These are phyloP conservation scores for Amoeboradix gromovi DNA, from an alignment of 371 early-diverging fungal genomes.

Conservation along the genomic window DNA sequence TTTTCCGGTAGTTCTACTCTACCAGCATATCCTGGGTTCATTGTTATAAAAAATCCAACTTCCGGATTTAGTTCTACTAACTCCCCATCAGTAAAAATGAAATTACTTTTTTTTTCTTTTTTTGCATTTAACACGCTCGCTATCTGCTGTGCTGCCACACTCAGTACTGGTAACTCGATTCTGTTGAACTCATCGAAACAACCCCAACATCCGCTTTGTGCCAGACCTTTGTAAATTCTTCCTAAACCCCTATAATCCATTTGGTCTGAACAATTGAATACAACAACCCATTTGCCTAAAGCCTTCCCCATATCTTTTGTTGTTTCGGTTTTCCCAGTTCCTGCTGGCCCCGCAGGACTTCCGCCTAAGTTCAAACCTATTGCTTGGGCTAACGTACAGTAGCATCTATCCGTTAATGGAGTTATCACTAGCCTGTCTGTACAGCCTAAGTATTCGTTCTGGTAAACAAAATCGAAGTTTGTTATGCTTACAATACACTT, in stretches of 20 bases:
- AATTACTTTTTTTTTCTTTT: slow-evolving; percentile 21
- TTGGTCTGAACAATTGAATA: slow-evolving; percentile 33
- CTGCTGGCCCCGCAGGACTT: slow-evolving; percentile 18
- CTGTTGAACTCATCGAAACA: slow-evolving; percentile 42
- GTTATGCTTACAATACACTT: slow-evolving; percentile 32
- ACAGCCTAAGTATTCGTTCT: slow-evolving; percentile 28
- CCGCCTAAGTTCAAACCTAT: slow-evolving; percentile 34
- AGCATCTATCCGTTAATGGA: slow-evolving; percentile 25
- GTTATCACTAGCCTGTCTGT: slow-evolving; percentile 32
- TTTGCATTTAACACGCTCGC: slow-evolving; percentile 24
- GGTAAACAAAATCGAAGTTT: slow-evolving; percentile 29
- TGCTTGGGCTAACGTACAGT: slow-evolving; percentile 29
- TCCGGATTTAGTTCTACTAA: slow-evolving; percentile 30
- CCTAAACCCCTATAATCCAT: slow-evolving; percentile 31
- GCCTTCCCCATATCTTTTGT: slow-evolving; percentile 31
- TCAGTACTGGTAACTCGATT: slow-evolving; percentile 28
- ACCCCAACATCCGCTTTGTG: slow-evolving; percentile 26
- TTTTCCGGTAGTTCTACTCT: slow-evolving; percentile 32
- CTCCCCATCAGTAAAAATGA: slow-evolving; percentile 28
- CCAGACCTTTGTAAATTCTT: slow-evolving; percentile 31
- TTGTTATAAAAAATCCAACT: slow-evolving; percentile 33
- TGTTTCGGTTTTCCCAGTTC: slow-evolving; percentile 36
- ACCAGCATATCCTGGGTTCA: slow-evolving; percentile 34
- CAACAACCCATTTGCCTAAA: slow-evolving; percentile 30
- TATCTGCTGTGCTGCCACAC: slow-evolving; percentile 31